Percentiles rank a stretch among this genome's conserved stretches.
These are phyloP conservation scores for Rhinocladiella similis DNA, from an alignment of 2,329 filamentous ascomycete species.

Conservation along the genomic window DNA sequence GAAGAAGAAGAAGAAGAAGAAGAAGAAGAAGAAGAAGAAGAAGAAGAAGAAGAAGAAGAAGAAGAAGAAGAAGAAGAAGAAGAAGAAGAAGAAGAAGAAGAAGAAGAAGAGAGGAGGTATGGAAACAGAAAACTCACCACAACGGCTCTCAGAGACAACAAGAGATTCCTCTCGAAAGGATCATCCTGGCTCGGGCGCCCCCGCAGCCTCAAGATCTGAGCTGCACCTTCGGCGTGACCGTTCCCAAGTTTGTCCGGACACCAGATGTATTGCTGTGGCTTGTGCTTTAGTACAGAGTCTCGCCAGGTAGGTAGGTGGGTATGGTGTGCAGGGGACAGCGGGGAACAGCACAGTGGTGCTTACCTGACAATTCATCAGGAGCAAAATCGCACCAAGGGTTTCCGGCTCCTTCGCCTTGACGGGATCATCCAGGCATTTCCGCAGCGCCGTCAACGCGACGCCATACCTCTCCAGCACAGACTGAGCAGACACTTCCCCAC, in stretches of 20 bases:
- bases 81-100: no score
- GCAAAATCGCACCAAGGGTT: conserved; percentile 33
- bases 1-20: no score
- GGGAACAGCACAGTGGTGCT: not conserved
- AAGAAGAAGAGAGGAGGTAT: no score
- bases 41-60: no score
- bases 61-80: no score
- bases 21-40: no score
- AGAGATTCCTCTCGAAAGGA: conserved; percentile 13
- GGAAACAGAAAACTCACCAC: conserved; percentile 9
- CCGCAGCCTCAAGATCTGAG: conserved; percentile 25
- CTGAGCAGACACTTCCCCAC: conserved; percentile 12
- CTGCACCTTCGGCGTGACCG: conserved; percentile 39
- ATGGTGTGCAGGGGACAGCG: no score
- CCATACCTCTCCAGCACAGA: conserved; percentile 34
- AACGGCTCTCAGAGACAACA: conserved; percentile 13
- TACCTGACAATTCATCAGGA: conserved; percentile 35
- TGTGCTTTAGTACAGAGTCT: not conserved
- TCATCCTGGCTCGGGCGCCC: not conserved
- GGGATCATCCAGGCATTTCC: conserved; percentile 31
- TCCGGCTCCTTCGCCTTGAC: conserved; percentile 27
- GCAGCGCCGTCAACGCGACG: conserved; percentile 27
- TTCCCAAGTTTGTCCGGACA: conserved; percentile 16
- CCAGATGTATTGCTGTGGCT: conserved; percentile 28
- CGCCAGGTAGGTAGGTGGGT: no score